Evolutionary conservation across 2,329 filamentous ascomycete genomes (phyloP), one percentile per base, ranked within the genome.

Genomic region (Neospermospora avenae): DNA sequence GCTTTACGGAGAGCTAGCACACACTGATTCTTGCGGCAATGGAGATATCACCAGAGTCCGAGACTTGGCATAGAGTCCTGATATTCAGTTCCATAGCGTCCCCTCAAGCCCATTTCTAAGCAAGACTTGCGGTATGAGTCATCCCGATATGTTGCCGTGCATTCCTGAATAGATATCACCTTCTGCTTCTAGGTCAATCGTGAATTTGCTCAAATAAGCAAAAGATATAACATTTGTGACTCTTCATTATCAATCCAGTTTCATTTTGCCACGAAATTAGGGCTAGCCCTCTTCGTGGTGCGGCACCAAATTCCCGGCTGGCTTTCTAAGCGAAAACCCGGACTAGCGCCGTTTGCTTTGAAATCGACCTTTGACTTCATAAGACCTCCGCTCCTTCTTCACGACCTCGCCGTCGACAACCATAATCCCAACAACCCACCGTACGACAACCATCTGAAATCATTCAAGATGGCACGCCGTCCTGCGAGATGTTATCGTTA

Each of bases 401-500:
- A 18, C 39, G 39, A 64, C 59, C 63, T 56, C 62, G 49, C 64
- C 55, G 60, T 57, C 45, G 41, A 52, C 55, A 57, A 46, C 59
- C 55, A 59, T 31, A 6, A 31, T 31, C 60, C 55, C 48, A 65
- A 63, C 67, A 68, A 65, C 70, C 74, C 71, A 75, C 75, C 79
- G 78, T 76, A 77, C 76, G 72, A 74, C 75, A 75, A 77, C 70
- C 71, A 74, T 70, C 73, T 74, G 75, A 81, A 85, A 81, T 82
- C 84, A 81, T 85, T 88, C 88, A 93, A 88, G 85, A 99, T 99
- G 95, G 95, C 95, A 78, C 92, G 95, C 82, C 92, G 95, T 90
- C 95, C 95, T 78, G 95, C 95, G 77, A 90, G 95, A 85, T 99
- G 95, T 85, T 99, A 96, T 88, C 89, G 95, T 78, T 99, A 99